phyloP scores from a whole-genome alignment of 495 filamentous ascomycete genomes.

The Lasiosphaeria miniovina region DNA sequence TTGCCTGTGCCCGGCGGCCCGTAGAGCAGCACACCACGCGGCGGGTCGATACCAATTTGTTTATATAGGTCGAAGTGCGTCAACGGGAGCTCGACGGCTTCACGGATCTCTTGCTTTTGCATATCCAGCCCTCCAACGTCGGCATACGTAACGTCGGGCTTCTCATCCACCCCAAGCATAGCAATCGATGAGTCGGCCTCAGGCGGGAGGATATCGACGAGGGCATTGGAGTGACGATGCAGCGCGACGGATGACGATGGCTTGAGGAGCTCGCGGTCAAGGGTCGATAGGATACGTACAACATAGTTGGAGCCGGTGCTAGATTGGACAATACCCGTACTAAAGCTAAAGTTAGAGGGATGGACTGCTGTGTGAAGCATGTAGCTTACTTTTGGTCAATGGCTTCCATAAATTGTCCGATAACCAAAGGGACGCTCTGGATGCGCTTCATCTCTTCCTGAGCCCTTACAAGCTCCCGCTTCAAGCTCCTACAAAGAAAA shows the following conservation, averaged over 20 bases:
- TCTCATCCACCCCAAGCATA: conserved; percentile 94
- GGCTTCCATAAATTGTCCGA: conserved; percentile 99
- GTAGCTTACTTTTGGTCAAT: conserved; percentile 96
- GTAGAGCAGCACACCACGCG: conserved; percentile 92
- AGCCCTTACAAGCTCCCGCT: conserved; percentile 92
- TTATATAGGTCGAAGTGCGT: conserved; percentile 98
- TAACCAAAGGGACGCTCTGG: conserved; percentile 95
- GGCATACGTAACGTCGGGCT: conserved; percentile 96
- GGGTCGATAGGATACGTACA: conserved; percentile 94
- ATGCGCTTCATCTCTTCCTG: conserved; percentile 99
- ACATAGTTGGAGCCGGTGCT: conserved; percentile 99
- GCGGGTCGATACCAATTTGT: conserved; percentile 97
- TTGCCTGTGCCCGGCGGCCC: conserved; percentile 96
- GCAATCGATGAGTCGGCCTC: conserved; percentile 98
- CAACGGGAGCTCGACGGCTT: conserved; percentile 92
- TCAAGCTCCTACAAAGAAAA: conserved; percentile 73
- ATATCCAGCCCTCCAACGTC: conserved; percentile 98
- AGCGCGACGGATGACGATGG: conserved; percentile 95
- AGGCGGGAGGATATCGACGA: conserved; percentile 95
- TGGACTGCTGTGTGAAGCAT: neutral
- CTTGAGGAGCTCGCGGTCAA: conserved; percentile 96
- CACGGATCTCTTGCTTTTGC: conserved; percentile 99
- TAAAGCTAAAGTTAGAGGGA: conserved; percentile 34
- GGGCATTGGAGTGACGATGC: conserved; percentile 95
- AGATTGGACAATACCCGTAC: conserved; percentile 97